These are phyloP conservation scores for Tolypocladium inflatum DNA, from an alignment of 2,329 filamentous ascomycete genomes.

Conservation along the genomic window DNA sequence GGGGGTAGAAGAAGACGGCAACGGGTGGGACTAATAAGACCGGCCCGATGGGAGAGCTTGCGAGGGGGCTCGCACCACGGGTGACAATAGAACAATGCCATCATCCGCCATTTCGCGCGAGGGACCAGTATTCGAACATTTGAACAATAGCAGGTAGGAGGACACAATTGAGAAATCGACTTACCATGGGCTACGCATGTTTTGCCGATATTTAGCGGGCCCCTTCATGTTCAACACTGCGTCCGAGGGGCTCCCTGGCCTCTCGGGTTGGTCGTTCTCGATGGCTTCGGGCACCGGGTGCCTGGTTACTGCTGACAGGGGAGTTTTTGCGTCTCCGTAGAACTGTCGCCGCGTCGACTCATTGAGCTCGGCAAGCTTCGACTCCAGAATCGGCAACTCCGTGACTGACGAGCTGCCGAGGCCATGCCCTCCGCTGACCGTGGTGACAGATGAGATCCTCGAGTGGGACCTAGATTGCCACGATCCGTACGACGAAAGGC, in stretches of 20 bases:
- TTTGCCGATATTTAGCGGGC: background rate
- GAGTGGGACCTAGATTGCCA: slow-evolving; percentile 40
- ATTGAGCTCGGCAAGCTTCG: slow-evolving; percentile 19
- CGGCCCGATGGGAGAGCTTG: background rate
- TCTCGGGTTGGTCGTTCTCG: background rate
- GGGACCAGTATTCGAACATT: background rate
- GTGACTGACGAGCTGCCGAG: slow-evolving; percentile 20
- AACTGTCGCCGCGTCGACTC: slow-evolving; percentile 7
- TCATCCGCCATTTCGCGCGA: background rate
- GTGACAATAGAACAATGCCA: background rate
- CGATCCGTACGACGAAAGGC: slow-evolving; percentile 38
- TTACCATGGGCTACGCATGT: slow-evolving; percentile 3
- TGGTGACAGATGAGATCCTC: slow-evolving; percentile 44
- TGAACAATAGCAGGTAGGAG: background rate
- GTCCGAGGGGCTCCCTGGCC: slow-evolving; percentile 12
- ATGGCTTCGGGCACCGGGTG: background rate
- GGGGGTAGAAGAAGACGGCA: background rate
- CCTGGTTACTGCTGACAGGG: background rate
- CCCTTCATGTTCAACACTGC: slow-evolving; percentile 13
- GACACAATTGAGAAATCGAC: background rate
- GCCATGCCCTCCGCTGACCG: slow-evolving; percentile 31
- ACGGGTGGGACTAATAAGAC: background rate
- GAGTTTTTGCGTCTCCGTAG: slow-evolving; percentile 1
- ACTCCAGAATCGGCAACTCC: slow-evolving; percentile 28
- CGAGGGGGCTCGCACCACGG: background rate